Conservation (phyloP, 2,329 filamentous ascomycete genomes). For the Fusarium chuoi region DNA sequence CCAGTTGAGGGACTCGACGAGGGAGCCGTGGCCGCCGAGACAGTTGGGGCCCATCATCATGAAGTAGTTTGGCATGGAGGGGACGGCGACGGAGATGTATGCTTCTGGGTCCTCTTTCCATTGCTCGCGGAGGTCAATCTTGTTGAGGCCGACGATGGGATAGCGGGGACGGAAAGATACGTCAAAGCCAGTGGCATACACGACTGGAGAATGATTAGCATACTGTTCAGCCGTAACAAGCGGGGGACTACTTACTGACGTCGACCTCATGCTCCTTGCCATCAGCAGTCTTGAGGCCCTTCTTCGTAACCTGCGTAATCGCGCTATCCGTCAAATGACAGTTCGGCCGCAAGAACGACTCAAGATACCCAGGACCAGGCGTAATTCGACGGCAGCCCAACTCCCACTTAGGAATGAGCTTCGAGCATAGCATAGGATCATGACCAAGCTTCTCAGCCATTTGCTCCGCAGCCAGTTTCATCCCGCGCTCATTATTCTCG, state of each 20-base stretch:
- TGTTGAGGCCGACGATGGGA: conserved; percentile 59
- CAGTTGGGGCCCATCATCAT: conserved; percentile 43
- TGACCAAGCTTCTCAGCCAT: conserved; percentile 39
- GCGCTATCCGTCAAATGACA: conserved; percentile 36
- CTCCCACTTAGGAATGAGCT: conserved; percentile 39
- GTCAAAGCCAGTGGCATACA: conserved; percentile 68
- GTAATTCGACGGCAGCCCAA: conserved; percentile 36
- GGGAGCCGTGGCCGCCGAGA: conserved; percentile 36
- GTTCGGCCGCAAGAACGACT: conserved; percentile 34
- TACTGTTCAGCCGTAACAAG: too few relatives aligned
- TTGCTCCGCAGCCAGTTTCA: conserved; percentile 37
- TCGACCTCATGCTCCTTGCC: conserved; percentile 36
- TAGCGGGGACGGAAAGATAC: conserved; percentile 63
- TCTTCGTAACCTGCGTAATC: conserved; percentile 34
- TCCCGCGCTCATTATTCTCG: conserved; percentile 34
- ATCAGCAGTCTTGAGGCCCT: conserved; percentile 31
- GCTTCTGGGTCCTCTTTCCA: conserved; percentile 57
- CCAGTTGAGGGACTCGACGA: conserved; percentile 40
- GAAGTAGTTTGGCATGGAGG: conserved; percentile 48
- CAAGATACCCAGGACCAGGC: conserved; percentile 34
- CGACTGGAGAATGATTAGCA: conserved; percentile 43
- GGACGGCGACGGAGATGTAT: conserved; percentile 45
- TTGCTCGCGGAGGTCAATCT: conserved; percentile 59
- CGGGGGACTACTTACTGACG: conserved; percentile 27
- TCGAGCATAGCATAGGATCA: conserved; percentile 33